Conservation (phyloP, 192 early-diverging fungal genomes). For the Coemansia sp. region DNA sequence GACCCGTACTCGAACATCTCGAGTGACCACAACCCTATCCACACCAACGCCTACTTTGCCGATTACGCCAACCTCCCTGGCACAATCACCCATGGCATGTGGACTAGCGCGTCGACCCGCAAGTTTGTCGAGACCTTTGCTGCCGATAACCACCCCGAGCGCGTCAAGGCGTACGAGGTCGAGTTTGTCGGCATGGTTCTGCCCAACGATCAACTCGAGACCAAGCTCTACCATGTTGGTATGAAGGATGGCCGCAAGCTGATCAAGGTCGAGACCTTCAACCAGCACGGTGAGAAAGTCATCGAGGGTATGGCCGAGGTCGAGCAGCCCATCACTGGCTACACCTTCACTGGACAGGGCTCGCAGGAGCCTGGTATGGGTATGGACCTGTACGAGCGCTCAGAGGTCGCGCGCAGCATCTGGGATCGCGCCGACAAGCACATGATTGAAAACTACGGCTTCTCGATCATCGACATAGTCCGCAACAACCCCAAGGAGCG, state of each 20-base stretch:
- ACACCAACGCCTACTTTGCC: conserved; percentile 94
- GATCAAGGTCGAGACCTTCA: conserved; percentile 85
- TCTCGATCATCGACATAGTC: conserved; percentile 43
- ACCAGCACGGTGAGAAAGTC: conserved; percentile 74
- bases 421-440: conserved; percentile 91
- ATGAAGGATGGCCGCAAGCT: conserved; percentile 97
- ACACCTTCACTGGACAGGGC: conserved; percentile 96
- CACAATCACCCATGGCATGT: conserved; percentile 98
- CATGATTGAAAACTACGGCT: conserved; percentile 78
- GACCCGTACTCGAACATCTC: conserved; percentile 82
- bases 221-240: conserved; percentile 87
- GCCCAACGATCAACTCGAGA: conserved; percentile 83
- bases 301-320: conserved; percentile 89
- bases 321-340: conserved; percentile 85
- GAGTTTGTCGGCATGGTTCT: conserved; percentile 92
- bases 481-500: conserved; percentile 51
- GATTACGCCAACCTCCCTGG: conserved; percentile 84
- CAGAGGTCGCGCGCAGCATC: conserved; percentile 75
- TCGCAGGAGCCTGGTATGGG: conserved; percentile 96
- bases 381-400: conserved; percentile 85
- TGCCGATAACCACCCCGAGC: conserved; percentile 87
- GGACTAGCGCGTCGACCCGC: conserved; percentile 90
- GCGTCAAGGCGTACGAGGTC: conserved; percentile 81
- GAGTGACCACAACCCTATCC: conserved; percentile 94
- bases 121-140: conserved; percentile 96